Evolutionary conservation across 805 yeast species (phyloP), one percentile per base, ranked within the genome.

Genomic region (Candida ficus): DNA sequence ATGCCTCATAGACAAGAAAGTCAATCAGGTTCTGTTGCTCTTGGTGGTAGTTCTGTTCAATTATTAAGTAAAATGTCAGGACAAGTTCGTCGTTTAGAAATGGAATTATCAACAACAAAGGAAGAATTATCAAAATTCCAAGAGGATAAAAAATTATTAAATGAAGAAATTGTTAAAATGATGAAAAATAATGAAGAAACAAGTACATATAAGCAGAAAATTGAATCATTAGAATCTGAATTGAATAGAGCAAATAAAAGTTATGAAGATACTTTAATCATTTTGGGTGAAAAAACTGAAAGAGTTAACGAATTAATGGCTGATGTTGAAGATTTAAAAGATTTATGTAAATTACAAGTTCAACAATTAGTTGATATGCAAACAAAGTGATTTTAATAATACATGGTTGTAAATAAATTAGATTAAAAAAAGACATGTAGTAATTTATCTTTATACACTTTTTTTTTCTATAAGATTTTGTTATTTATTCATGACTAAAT

Each of bases 241-340:
- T 52, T 61, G 13, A 42, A 59, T 17, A 62, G 64, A 39, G 53
- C 60, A 7, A 45, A 50, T 16, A 23, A 18, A 5, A 54, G 75
- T 6, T 77, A 77, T 45, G 70, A 72, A 41, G 75, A 82, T 6
- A 73, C 85, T 36, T 62, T 89, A 34, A 84, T 79, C 50, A 57
- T 85, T 42, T 68, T 91, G 13, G 96, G 96, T 6, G 96, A 90
- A 56, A 89, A 89, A 57, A 73, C 87, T 6, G 99, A 95, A 58
- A 72, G 69, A 46, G 91, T 86, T 5, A 84, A 80, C 41, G 99
- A 93, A 60, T 69, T 93, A 34, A 74, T 71, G 48, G 95, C 95
- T 7, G 99, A 93, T 56, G 91, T 93, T 14, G 73, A 69, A 5
- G 99, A 93, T 61, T 69, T 91, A 61, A 93, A 93, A 62, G 95